Percentiles rank a stretch among this genome's conserved stretches.
Conservation (phyloP, 1,284 basidiomycete species). For the Malassezia caprae region DNA sequence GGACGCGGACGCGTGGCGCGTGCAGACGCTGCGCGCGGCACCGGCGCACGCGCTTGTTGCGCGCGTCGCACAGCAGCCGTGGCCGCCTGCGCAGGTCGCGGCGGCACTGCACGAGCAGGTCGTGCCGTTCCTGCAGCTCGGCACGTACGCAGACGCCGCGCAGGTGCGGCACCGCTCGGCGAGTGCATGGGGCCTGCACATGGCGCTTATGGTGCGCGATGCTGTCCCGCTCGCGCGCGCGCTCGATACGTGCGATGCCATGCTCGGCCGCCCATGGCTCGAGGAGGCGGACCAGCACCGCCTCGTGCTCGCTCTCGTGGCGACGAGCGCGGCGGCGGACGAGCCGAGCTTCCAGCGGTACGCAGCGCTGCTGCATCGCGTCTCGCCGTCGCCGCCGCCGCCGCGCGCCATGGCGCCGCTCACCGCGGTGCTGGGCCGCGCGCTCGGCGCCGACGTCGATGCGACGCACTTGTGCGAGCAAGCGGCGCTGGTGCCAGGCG, state of each 20-base stretch:
- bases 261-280: background rate
- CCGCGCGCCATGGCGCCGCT: background rate
- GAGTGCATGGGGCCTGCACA: background rate
- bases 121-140: constrained; percentile 5
- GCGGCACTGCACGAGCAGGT: constrained; percentile 2
- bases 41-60: background rate
- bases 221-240: background rate
- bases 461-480: background rate
- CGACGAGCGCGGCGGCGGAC: background rate
- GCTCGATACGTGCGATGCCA: background rate
- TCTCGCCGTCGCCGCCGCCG: background rate
- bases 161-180: background rate
- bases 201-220: constrained; percentile 1
- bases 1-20: background rate
- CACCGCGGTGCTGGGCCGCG: background rate
- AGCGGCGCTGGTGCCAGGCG: background rate
- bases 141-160: constrained; percentile 9
- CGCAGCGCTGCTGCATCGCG: background rate
- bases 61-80: constrained; percentile 4
- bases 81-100: background rate
- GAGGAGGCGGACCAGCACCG: background rate
- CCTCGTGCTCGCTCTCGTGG: constrained; percentile 4
- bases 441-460: background rate
- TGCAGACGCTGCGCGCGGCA: constrained; percentile 5
- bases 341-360: background rate